Evolutionary conservation across 768 basidiomycete genomes (phyloP).

Genomic region (Amylocystis lapponica): DNA sequence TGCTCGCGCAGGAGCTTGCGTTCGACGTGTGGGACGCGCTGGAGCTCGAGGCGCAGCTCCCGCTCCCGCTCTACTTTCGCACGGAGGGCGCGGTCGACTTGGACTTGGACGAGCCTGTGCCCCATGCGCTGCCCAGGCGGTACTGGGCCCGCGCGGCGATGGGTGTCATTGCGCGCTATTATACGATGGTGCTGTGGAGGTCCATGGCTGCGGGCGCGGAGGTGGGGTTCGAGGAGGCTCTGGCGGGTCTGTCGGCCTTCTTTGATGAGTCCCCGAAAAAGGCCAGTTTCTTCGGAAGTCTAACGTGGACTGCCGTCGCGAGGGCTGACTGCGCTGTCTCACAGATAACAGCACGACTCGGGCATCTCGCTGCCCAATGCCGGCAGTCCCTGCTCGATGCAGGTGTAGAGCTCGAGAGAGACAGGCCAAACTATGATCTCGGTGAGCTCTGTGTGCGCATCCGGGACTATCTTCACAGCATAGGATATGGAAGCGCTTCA

Average conservation of each 20-base stretch:
- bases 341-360: conserved; percentile 38
- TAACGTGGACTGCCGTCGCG: neutral
- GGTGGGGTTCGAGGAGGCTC: conserved; percentile 37
- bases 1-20: conserved; percentile 33
- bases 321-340: neutral
- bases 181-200: conserved; percentile 37
- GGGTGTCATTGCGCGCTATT: conserved; percentile 36
- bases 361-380: conserved; percentile 36
- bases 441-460: conserved; percentile 35
- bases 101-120: conserved; percentile 3
- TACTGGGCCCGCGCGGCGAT: conserved; percentile 48
- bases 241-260: conserved; percentile 48
- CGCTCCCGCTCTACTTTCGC: conserved; percentile 28
- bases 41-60: conserved; percentile 31
- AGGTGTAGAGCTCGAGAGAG: conserved; percentile 24
- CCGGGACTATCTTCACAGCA: conserved; percentile 43
- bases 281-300: conserved; percentile 25
- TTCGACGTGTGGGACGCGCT: conserved; percentile 56
- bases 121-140: conserved; percentile 35
- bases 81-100: neutral
- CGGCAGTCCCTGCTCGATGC: conserved; percentile 29
- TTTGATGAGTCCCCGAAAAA: conserved; percentile 38
- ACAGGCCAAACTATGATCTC: conserved; percentile 29
- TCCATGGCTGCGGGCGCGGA: conserved; percentile 1
- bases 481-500: conserved; percentile 40